phyloP scores from a whole-genome alignment of 1,284 basidiomycete genomes.

The Meripilus lineatus region DNA sequence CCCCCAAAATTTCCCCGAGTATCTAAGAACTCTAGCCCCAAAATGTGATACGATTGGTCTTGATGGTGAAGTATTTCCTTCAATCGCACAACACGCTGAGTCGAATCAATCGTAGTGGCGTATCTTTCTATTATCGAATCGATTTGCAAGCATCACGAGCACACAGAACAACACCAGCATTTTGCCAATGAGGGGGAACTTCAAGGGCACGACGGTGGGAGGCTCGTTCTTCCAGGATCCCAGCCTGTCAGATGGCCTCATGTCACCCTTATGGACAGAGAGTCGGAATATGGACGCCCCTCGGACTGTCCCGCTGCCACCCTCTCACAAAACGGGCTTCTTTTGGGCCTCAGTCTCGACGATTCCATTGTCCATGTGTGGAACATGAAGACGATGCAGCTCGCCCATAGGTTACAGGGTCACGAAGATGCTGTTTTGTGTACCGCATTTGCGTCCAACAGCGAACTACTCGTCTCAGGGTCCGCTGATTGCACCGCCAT shows the following conservation, averaged over 20 bases:
- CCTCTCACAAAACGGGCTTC: constrained; percentile 4
- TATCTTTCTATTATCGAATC: no score
- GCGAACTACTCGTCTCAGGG: constrained; percentile 15
- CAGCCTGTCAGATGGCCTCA: constrained; percentile 10
- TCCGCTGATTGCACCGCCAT: constrained; percentile 8
- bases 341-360: constrained; percentile 6
- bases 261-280: constrained; percentile 1
- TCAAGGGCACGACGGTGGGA: no score
- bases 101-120: no score
- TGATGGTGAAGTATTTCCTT: no score
- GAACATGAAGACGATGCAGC: constrained; percentile 9
- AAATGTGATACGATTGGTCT: no score
- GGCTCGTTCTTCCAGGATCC: no score
- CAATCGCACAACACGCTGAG: no score
- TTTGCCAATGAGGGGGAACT: no score
- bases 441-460: constrained; percentile 21
- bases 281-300: background rate
- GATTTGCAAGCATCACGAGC: no score
- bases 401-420: constrained; percentile 2
- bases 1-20: no score
- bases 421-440: constrained; percentile 15
- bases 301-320: background rate
- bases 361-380: constrained; percentile 7
- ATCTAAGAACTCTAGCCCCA: no score
- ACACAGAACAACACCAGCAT: no score